A percentile compares a stretch with the other conserved stretches of the same genome.
Evolutionary conservation across 495 filamentous ascomycete genomes (phyloP).

Genomic region (Penicillium bialowiezense): DNA sequence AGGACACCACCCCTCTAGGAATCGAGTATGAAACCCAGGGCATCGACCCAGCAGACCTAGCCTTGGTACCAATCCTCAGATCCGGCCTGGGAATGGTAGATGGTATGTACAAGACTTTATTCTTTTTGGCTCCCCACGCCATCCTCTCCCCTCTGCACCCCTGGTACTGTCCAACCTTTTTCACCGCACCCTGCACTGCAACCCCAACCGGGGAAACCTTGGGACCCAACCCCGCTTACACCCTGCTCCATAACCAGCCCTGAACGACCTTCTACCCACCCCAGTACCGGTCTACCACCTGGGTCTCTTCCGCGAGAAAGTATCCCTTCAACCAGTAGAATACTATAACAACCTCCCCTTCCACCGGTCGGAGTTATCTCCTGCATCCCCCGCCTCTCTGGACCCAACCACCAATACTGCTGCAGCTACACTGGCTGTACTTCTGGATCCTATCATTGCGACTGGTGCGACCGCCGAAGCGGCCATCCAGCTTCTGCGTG

Average conservation of each 20-base stretch:
- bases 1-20: slow-evolving; percentile 75
- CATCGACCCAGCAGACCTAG: slow-evolving; percentile 62
- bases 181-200: background rate
- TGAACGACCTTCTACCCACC: slow-evolving; percentile 76
- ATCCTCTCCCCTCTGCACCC: background rate
- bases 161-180: too few relatives aligned
- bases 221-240: slow-evolving; percentile 4
- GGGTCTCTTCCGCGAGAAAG: slow-evolving; percentile 85
- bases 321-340: slow-evolving; percentile 83
- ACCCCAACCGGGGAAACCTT: background rate
- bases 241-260: slow-evolving; percentile 47
- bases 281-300: slow-evolving; percentile 89
- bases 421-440: slow-evolving; percentile 64
- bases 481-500: slow-evolving; percentile 81
- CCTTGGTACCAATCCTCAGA: slow-evolving; percentile 86
- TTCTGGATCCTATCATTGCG: slow-evolving; percentile 90
- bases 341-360: slow-evolving; percentile 98
- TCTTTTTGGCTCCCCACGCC: too few relatives aligned
- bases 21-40: slow-evolving; percentile 62
- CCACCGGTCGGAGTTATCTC: slow-evolving; percentile 43
- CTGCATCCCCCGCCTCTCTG: slow-evolving; percentile 31
- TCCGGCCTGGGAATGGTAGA: slow-evolving; percentile 90
- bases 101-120: slow-evolving; percentile 38
- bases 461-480: slow-evolving; percentile 88
- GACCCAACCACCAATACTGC: slow-evolving; percentile 34